These are phyloP conservation scores for Syncephalastrum monosporum DNA, from an alignment of 371 early-diverging fungal genomes.

Conservation along the genomic window DNA sequence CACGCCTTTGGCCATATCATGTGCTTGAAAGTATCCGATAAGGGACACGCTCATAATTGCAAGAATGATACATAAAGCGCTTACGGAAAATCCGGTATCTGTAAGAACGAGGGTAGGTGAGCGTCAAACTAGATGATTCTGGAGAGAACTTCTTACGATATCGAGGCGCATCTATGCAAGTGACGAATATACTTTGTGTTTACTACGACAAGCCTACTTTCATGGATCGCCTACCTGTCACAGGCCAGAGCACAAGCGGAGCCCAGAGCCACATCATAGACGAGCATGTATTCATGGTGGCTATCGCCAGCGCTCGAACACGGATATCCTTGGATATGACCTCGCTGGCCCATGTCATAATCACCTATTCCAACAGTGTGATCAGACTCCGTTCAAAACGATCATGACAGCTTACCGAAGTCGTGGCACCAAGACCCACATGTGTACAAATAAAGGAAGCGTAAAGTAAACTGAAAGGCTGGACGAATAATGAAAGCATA, in stretches of 20 bases:
- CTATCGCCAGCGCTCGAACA: conserved; percentile 45
- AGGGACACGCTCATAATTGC: conserved; percentile 14
- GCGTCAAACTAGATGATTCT: too few relatives aligned
- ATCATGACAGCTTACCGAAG: conserved; percentile 26
- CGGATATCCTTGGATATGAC: conserved; percentile 33
- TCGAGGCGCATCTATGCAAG: conserved; percentile 26
- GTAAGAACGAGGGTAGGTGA: neutral
- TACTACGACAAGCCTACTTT: neutral
- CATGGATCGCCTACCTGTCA: conserved; percentile 27
- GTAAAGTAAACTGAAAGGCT: conserved; percentile 44
- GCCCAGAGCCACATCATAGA: conserved; percentile 38
- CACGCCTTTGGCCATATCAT: neutral
- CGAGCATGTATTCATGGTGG: conserved; percentile 44
- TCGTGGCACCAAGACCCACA: conserved; percentile 33
- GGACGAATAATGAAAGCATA: conserved; percentile 38
- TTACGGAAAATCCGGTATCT: conserved; percentile 32
- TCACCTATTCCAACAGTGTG: conserved; percentile 17
- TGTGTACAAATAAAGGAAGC: conserved; percentile 36
- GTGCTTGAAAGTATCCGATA: conserved; percentile 4
- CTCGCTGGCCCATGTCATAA: conserved; percentile 56
- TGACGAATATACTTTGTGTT: neutral
- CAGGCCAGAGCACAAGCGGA: conserved; percentile 50
- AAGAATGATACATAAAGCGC: conserved; percentile 16
- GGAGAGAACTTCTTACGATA: conserved; percentile 24
- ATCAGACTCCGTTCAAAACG: neutral